Evolutionary conservation across 1,284 basidiomycete genomes (phyloP), one percentile per base, ranked within the genome.

Genomic region (Gomphus sp.): DNA sequence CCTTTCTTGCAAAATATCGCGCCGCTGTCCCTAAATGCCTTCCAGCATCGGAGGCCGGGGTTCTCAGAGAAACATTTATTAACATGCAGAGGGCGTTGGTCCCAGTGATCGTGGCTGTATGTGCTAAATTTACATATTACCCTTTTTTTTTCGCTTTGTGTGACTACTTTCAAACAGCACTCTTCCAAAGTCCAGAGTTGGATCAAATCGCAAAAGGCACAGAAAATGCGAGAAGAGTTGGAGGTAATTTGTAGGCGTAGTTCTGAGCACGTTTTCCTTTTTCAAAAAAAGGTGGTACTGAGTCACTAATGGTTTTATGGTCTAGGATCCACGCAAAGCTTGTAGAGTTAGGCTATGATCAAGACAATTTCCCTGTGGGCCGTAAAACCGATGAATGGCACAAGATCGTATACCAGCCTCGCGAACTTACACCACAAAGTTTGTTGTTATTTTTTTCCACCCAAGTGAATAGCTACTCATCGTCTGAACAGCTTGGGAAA

Each of bases 391-490:
- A 11, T 11, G 57, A 47, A 14, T 54, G 58, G 58, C 16, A 54
- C 25, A 28, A 54, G 18, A 51, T 58, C 9, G 44, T 54, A 39
- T 11, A 44, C 16, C 49, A 59, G 31, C 58, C 58, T 48, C 50
- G 50, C 10, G 43, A 39, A 2, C 50, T 53, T 47, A 53, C 58
- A 3, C 37, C 58, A 11, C 18, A 18, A 34, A 47, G 58, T 59
- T 11, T 9, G 52, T 54, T 7, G 33, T 51, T 36, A n/a, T n/a
- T 28, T 28, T 28, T 28, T 28, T 43, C n/a, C 9, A 34, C 16
- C 11, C 36, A 2, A 41, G 18, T 34, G n/a, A 47, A 8, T 36
- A 6, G 5, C 28, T 14, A 39, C 49, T 44, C 2, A 52, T 18
- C 34, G 0, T 5, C 31, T 16, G 25, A 4, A 44, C 31, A 59